phyloP scores from a whole-genome alignment of 257 asterid species.

The Misopates orontium region DNA sequence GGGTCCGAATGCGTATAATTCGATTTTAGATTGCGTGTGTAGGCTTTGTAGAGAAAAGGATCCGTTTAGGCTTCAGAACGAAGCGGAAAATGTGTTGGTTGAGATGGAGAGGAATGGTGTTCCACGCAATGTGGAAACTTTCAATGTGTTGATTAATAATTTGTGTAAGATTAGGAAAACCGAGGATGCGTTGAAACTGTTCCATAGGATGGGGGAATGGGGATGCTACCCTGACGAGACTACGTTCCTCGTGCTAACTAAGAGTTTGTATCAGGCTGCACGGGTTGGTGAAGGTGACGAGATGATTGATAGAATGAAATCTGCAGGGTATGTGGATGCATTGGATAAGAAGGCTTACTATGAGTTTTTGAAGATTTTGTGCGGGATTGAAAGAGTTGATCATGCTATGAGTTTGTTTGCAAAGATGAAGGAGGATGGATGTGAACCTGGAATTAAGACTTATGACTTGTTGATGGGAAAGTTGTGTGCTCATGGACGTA shows the following conservation, averaged over 20 bases:
- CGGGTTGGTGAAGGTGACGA: conserved; percentile 88
- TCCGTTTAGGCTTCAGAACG: conserved; percentile 62
- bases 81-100: conserved; percentile 56
- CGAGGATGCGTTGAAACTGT: conserved; percentile 58
- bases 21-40: conserved; percentile 84
- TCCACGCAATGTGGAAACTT: conserved; percentile 81
- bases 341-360: conserved; percentile 74
- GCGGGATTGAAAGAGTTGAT: conserved; percentile 89
- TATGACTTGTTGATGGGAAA: conserved; percentile 81
- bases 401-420: conserved; percentile 78
- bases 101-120: conserved; percentile 87
- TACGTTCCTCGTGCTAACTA: conserved; percentile 62
- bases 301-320: conserved; percentile 94
- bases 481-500: conserved; percentile 67
- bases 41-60: conserved; percentile 83
- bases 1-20: conserved; percentile 58
- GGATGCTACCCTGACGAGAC: conserved; percentile 73
- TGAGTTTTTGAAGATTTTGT: conserved; percentile 66
- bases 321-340: conserved; percentile 70
- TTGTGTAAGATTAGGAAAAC: conserved; percentile 86
- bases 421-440: conserved; percentile 80
- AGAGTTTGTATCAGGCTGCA: conserved; percentile 91
- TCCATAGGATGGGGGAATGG: conserved; percentile 71
- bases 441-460: conserved; percentile 69
- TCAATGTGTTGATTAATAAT: conserved; percentile 73